Conservation (phyloP, 164 flowering plant species). For the Kalanchoe fedtschenkoi region DNA sequence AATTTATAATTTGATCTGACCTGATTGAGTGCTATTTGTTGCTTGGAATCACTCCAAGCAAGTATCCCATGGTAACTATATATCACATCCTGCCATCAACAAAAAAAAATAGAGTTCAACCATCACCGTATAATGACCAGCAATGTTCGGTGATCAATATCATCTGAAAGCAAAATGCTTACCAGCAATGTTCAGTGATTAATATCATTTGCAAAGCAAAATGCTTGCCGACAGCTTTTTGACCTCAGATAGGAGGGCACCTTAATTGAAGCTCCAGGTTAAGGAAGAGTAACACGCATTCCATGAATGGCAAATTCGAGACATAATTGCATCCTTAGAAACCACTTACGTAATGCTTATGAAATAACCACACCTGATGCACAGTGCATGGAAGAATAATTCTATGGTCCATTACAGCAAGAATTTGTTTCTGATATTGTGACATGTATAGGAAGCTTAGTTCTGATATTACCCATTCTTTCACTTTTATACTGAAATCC, state of each 20-base stretch:
- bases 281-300: background rate
- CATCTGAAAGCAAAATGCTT: too few relatives aligned
- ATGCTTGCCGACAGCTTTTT: background rate
- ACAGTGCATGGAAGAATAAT: too few relatives aligned
- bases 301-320: background rate
- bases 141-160: background rate
- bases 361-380: too few relatives aligned
- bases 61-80: background rate
- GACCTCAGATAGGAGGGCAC: background rate
- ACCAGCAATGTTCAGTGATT: too few relatives aligned
- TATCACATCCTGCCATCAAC: background rate
- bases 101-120: background rate
- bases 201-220: background rate
- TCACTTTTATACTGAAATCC: background rate
- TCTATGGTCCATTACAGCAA: background rate
- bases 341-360: too few relatives aligned
- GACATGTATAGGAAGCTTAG: background rate
- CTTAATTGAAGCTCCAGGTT: background rate
- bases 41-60: too few relatives aligned
- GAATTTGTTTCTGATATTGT: background rate
- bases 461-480: too few relatives aligned
- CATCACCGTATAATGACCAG: background rate
- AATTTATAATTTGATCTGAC: too few relatives aligned
- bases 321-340: background rate
- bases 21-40: too few relatives aligned